Evolutionary conservation across 1,284 basidiomycete genomes (phyloP).

Genomic region (Pseudozyma flocculosa): DNA sequence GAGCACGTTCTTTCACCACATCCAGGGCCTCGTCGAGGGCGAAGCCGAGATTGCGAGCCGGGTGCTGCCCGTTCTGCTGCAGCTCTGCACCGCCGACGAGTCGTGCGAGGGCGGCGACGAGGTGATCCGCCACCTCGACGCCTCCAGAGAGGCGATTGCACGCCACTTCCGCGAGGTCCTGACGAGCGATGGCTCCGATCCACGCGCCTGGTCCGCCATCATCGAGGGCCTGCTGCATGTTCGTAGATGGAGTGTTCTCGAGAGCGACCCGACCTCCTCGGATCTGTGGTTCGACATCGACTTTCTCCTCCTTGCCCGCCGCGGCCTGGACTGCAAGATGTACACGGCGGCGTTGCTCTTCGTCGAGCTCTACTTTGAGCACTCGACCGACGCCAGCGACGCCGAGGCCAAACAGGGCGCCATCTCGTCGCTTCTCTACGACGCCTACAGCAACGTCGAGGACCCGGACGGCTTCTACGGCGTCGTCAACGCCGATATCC

Average conservation of each 20-base stretch:
- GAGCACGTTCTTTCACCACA: constrained; percentile 70
- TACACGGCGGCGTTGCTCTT: constrained; percentile 88
- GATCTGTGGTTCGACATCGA: constrained; percentile 84
- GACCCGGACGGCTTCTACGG: constrained; percentile 98
- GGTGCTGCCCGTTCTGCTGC: constrained; percentile 74
- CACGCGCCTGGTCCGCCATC: constrained; percentile 67
- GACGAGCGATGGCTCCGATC: constrained; percentile 59
- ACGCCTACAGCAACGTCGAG: constrained; percentile 90
- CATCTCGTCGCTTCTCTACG: constrained; percentile 67
- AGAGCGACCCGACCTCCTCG: constrained; percentile 60
- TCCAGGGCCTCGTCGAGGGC: constrained; percentile 66
- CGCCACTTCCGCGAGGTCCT: constrained; percentile 62
- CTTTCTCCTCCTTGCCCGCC: constrained; percentile 70
- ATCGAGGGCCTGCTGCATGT: constrained; percentile 80
- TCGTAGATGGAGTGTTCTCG: constrained; percentile 66
- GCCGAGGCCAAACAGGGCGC: constrained; percentile 1
- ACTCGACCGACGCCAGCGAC: constrained; percentile 50
- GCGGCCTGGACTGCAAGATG: constrained; percentile 74
- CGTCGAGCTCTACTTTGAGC: constrained; percentile 75
- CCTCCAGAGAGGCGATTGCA: constrained; percentile 31
- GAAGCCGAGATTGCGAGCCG: constrained; percentile 68
- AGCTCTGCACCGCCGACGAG: constrained; percentile 53
- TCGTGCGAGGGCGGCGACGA: neutral
- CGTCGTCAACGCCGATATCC: constrained; percentile 74
- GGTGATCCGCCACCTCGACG: neutral